Evolutionary conservation across 169 alveolate species (phyloP), one percentile per base, ranked within the genome.

Genomic region (Ichthyophthirius multifiliis): DNA sequence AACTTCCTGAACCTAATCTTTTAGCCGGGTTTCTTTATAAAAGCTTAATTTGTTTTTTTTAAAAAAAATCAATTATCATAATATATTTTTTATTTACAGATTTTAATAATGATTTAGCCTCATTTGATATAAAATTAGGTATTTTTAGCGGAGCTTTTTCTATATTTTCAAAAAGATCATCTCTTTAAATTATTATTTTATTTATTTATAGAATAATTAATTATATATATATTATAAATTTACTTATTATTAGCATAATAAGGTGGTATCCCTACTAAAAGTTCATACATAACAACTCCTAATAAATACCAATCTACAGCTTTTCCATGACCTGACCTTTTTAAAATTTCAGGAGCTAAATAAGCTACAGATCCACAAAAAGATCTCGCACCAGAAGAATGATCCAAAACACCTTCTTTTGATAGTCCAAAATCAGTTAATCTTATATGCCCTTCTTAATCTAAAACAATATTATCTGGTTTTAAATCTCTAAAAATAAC

Each of bases 311-410:
- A 94, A 82, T 94, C 97, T 0, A 94, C 95, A 3, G 96, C 91
- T 76, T 92, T 94, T 5, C 96, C 96, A 83, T 94, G 97, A 3
- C 97, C 91, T n/a, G 73, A 81, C 62, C 92, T 85, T 73, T 87
- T 86, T 2, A 94, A 71, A 96, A 94, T 94, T 82, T 94, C 97
- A 10, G 97, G 97, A 30, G 97, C 96, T 23, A 94, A 81, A 84
- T 94, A 94, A 23, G 96, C 97, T 32, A 91, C 92, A 20, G 95
- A 86, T 1, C 97, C 97, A 67, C 97, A 94, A 87, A 94, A 94
- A 37, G 95, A 85, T 73, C 88, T 81, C 6, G 96, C 92, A 39
- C 89, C 89, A 31, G 82, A 75, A 32, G 73, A 74, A 44, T 76
- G 83, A 43, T 93, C 95, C 12, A 76, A 82, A 23, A 93, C 90